A percentile compares a stretch with the other conserved stretches of the same genome.
Evolutionary conservation across 2,329 filamentous ascomycete species (phyloP).

Genomic region (Aureobasidium sp.): DNA sequence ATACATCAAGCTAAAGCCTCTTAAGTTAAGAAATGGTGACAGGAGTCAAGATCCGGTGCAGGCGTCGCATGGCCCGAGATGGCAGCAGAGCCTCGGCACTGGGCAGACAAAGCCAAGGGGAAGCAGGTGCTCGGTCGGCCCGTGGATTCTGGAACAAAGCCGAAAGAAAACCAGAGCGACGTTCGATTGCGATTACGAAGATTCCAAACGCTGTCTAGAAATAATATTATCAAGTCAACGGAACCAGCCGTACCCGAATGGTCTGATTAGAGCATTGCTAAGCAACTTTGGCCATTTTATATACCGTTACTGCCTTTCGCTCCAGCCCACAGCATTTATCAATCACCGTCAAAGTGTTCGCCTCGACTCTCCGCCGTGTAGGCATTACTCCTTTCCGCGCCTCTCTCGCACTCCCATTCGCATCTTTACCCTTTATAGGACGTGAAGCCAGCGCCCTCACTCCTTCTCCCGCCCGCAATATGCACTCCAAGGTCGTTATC

Average conservation of each 20-base stretch:
- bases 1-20: not conserved
- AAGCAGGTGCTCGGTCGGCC: not conserved
- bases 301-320: not conserved
- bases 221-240: conserved; percentile 1
- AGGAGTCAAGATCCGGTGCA: not conserved
- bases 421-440: conserved; percentile 28
- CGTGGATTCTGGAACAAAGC: conserved; percentile 1
- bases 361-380: conserved; percentile 66
- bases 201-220: not conserved
- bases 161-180: conserved; percentile 7
- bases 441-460: conserved; percentile 22
- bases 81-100: not conserved
- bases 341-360: conserved; percentile 79
- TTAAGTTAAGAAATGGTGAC: too few relatives aligned
- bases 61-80: not conserved
- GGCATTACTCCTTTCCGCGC: conserved; percentile 59
- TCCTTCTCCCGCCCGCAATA: conserved; percentile 48
- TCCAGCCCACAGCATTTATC: not conserved
- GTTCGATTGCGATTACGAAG: not conserved
- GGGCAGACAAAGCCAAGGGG: not conserved
- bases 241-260: conserved; percentile 10
- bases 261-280: conserved; percentile 15
- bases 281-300: conserved; percentile 6
- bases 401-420: conserved; percentile 54
- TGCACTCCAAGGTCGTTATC: conserved; percentile 87